Conservation (phyloP, 345 rosid genomes). For the Lenwebbia sp. region DNA sequence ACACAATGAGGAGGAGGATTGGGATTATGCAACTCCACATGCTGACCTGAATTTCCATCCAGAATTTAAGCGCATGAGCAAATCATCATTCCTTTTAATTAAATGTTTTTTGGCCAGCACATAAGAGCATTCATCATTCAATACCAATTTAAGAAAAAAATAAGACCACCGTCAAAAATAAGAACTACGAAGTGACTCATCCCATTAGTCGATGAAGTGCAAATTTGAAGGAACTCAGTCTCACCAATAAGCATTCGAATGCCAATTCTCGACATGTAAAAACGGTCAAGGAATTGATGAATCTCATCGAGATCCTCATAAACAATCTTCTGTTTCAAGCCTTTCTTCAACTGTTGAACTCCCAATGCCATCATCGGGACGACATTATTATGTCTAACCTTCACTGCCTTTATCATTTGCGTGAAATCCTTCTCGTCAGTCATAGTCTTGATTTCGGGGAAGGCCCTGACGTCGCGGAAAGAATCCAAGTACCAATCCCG, state of each 20-base stretch:
- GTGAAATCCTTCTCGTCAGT: slow-evolving; percentile 74
- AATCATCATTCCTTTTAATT: background rate
- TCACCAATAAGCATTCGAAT: slow-evolving; percentile 2
- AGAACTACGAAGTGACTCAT: background rate
- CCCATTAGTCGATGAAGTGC: background rate
- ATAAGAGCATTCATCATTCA: background rate
- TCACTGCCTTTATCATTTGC: slow-evolving; percentile 87
- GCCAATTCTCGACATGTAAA: slow-evolving; percentile 2
- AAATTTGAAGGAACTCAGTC: background rate
- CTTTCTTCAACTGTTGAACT: slow-evolving; percentile 91
- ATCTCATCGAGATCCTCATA: slow-evolving; percentile 70
- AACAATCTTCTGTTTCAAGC: slow-evolving; percentile 29
- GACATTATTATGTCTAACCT: slow-evolving; percentile 96
- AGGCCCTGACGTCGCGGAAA: slow-evolving; percentile 76
- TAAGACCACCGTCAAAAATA: background rate
- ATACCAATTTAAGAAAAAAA: background rate
- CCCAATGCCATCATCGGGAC: slow-evolving; percentile 98
- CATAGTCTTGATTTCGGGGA: slow-evolving; percentile 70
- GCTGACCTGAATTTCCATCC: slow-evolving; percentile 75
- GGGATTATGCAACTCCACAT: slow-evolving; percentile 95
- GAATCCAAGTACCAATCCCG: slow-evolving; percentile 99
- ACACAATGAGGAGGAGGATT: slow-evolving; percentile 71
- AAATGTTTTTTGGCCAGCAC: background rate
- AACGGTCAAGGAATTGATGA: slow-evolving; percentile 90
- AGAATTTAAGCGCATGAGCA: background rate